Evolutionary conservation across 257 asterid species (phyloP).

Genomic region (Ehretia macrophylla): DNA sequence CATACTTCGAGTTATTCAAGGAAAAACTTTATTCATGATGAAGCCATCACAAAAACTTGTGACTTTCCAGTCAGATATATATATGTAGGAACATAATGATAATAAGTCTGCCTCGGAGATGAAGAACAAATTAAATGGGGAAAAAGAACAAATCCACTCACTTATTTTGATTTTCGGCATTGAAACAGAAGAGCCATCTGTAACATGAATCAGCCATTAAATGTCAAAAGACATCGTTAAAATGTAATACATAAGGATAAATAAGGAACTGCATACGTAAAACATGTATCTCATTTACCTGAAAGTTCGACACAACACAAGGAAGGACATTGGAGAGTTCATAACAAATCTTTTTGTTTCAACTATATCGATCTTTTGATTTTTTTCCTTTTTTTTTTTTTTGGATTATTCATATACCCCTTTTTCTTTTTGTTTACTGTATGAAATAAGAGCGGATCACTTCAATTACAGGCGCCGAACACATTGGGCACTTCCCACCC

Average conservation of each 20-base stretch:
- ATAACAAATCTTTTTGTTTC: not conserved
- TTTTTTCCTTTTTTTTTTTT: too few species aligned
- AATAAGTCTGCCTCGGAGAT: not conserved
- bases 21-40: conserved; percentile 16
- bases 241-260: not conserved
- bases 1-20: conserved; percentile 6
- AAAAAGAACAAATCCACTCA: not conserved
- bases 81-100: not conserved
- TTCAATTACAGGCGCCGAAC: conserved; percentile 47
- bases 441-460: conserved; percentile 38
- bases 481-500: conserved; percentile 50
- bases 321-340: not conserved
- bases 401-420: too few species aligned
- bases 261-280: too few species aligned
- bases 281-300: not conserved
- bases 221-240: not conserved
- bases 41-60: conserved; percentile 40
- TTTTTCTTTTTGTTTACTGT: conserved; percentile 18
- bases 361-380: not conserved
- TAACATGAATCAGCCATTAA: not conserved
- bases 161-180: not conserved
- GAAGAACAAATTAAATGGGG: not conserved
- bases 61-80: conserved; percentile 22
- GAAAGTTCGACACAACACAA: not conserved
- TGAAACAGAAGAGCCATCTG: not conserved